phyloP scores from a whole-genome alignment of 305 asterid species.

The Petunia hybrid region DNA sequence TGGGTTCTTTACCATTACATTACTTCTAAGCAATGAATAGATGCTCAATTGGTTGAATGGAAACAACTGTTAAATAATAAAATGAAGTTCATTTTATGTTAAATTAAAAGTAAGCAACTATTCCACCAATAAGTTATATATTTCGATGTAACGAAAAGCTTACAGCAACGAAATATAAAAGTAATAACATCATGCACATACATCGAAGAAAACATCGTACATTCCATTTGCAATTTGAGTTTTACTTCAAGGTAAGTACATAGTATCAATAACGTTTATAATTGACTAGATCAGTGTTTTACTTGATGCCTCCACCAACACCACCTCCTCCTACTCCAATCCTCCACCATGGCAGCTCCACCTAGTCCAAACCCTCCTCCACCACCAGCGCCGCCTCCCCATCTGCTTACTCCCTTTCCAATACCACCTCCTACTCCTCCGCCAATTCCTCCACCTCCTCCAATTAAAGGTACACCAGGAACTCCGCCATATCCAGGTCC shows the following conservation, averaged over 20 bases:
- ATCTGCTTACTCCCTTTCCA: slow-evolving; percentile 30
- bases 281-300: neutral
- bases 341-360: slow-evolving; percentile 29
- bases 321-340: slow-evolving; percentile 25
- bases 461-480: neutral
- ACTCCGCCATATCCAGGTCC: neutral
- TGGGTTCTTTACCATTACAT: neutral
- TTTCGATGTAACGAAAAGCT: too few relatives aligned
- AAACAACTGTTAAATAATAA: neutral
- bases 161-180: too few relatives aligned
- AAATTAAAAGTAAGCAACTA: too few relatives aligned
- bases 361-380: slow-evolving; percentile 24
- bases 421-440: slow-evolving; percentile 29
- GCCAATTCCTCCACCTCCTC: neutral
- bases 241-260: neutral
- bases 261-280: neutral
- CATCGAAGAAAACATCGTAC: too few relatives aligned
- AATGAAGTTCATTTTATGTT: neutral
- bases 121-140: too few relatives aligned
- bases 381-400: slow-evolving; percentile 26
- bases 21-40: neutral
- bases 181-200: neutral
- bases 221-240: neutral
- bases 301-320: neutral
- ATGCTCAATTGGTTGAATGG: too few relatives aligned